Base-by-base conservation (phyloP, 495 filamentous ascomycete genomes). In the Podospora appendiculata region DNA sequence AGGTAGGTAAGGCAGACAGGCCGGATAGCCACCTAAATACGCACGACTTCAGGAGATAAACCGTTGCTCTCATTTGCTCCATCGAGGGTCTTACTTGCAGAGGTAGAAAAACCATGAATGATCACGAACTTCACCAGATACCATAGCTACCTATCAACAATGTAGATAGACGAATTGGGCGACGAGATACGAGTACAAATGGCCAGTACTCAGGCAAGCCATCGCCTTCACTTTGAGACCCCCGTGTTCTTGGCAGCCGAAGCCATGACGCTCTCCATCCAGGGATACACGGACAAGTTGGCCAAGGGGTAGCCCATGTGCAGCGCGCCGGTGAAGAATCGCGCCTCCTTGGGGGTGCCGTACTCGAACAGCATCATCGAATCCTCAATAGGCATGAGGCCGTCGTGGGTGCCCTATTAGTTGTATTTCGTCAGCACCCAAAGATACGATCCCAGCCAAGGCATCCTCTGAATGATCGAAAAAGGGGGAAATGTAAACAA, bases 381-480 rank as follows among this genome's bases (percentile, higher is more conserved):
- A 63, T 90, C 87, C 57, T 90, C 86, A 51, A 90, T 86, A 0
- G 87, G 88, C 68, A 88, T 86, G 44, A 90, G 74, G 8, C 84
- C 86, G 54, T 89, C 86, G 35, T 79, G 71, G 8, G 78, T 79
- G 11, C 86, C 85, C 79, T 86, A 33, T n/a, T 40, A 14, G 39
- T 14, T 47, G 25, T 25, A 25, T 25, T 5, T 25, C 5, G 5
- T 34, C 12, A 14, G 18, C 25, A 25, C 5, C 25, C 25, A 5
- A 25, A 25, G 25, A 25, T 25, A 25, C 25, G 25, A 25, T 5
- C 25, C 25, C n/a, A n/a, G 25, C 25, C 25, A 25, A 25, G 5
- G 2, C 18, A 5, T 19, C 6, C 7, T 1, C 6, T 32, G 47
- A 10, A 17, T 35, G 40, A 13, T 25, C 39, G 32, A 40, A 48